Evolutionary conservation across 2,329 filamentous ascomycete genomes (phyloP).

Genomic region (Parascedosporium putredinis): DNA sequence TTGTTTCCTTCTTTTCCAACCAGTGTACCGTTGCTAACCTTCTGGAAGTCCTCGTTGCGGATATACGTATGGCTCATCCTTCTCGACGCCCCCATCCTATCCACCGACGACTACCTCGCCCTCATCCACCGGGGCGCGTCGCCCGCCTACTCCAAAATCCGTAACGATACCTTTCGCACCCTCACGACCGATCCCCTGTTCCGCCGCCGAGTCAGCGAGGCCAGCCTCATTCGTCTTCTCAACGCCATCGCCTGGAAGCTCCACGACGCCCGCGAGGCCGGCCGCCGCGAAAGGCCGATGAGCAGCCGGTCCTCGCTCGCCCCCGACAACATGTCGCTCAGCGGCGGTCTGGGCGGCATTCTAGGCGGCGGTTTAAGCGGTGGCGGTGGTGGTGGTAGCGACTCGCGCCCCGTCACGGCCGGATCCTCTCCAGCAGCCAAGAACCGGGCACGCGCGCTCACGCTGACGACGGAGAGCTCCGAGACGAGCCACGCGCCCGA

Average conservation of each 20-base stretch:
- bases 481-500: constrained; percentile 47
- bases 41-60: constrained; percentile 71
- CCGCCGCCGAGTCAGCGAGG: constrained; percentile 87
- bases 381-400: no score
- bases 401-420: not conserved
- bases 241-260: constrained; percentile 94
- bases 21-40: not conserved
- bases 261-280: constrained; percentile 60
- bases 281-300: constrained; percentile 24
- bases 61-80: constrained; percentile 96
- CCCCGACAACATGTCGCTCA: constrained; percentile 13
- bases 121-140: constrained; percentile 90
- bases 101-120: constrained; percentile 78
- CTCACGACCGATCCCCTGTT: constrained; percentile 96
- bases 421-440: constrained; percentile 23
- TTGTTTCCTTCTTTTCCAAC: not conserved
- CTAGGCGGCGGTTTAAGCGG: no score
- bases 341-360: no score
- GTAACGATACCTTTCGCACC: constrained; percentile 96
- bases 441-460: constrained; percentile 43
- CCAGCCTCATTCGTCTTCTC: constrained; percentile 83
- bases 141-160: constrained; percentile 92
- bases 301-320: constrained; percentile 23
- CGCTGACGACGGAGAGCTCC: constrained; percentile 53
- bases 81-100: constrained; percentile 73